phyloP scores from a whole-genome alignment of 192 early-diverging fungal species.

The Coemansia sp. region DNA sequence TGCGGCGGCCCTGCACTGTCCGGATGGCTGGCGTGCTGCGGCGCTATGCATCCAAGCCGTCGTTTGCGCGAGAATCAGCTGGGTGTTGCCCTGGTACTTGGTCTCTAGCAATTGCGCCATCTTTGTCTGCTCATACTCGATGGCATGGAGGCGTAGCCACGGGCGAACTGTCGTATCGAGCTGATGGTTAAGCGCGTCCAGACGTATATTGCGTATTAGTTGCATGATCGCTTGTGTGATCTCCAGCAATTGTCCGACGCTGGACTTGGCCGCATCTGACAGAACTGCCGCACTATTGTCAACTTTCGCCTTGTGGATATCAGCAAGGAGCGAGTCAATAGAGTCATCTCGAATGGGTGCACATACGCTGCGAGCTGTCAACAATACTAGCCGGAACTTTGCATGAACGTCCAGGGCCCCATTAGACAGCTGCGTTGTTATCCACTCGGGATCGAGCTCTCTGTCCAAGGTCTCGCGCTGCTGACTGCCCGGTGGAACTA shows the following conservation, averaged over 20 bases:
- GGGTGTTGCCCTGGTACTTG: background rate
- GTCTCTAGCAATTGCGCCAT: constrained; percentile 20
- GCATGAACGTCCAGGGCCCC: constrained; percentile 24
- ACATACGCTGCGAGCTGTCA: constrained; percentile 31
- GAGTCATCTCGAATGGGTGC: constrained; percentile 32
- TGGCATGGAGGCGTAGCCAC: constrained; percentile 39
- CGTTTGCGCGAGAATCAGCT: constrained; percentile 5
- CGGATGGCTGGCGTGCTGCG: constrained; percentile 4
- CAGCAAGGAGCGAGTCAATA: constrained; percentile 11
- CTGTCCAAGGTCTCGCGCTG: constrained; percentile 22
- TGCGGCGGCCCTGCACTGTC: background rate
- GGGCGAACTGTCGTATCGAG: constrained; percentile 42
- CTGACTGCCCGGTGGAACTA: constrained; percentile 23
- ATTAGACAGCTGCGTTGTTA: constrained; percentile 16
- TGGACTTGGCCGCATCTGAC: constrained; percentile 4
- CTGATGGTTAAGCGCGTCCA: constrained; percentile 48
- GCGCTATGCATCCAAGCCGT: constrained; percentile 36
- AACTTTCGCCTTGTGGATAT: background rate
- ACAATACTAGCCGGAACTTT: constrained; percentile 23
- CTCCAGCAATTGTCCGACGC: constrained; percentile 18
- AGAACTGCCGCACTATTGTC: background rate
- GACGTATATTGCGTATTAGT: constrained; percentile 31
- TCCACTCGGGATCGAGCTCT: constrained; percentile 41
- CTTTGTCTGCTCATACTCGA: constrained; percentile 42
- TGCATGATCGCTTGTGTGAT: constrained; percentile 19